Evolutionary conservation across 1,284 basidiomycete species (phyloP), one percentile per base, ranked within the genome.

Genomic region (Cryptococcus sp.): DNA sequence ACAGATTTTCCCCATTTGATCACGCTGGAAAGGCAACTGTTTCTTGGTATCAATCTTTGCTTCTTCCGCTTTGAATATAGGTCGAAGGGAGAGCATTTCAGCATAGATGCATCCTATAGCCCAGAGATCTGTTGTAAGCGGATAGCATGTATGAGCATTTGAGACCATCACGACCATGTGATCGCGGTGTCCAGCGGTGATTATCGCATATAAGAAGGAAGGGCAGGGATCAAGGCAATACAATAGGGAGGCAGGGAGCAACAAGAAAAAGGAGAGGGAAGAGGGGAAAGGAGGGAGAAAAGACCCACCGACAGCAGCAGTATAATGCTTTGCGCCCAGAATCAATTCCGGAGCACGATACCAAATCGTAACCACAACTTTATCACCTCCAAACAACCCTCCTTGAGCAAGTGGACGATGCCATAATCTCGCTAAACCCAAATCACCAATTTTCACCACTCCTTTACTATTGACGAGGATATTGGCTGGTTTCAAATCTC

Each of bases 281-380:
- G 44, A 45, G 11, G 19, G 23, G 36, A 39, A 19, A 14, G 7
- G 36, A 13, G 4, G 37, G 19, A 7, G 31, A 16, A 0, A n/a
- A n/a, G 4, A 76, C 72, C 71, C 62, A 73, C 79, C 79, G 41
- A 98, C 86, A 1, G 92, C 89, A 56, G 91, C 91, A 50, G 93
- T 93, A 73, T 98, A 98, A 73, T 98, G 94, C 56, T 92, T 88
- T 2, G 93, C 90, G 13, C 94, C 94, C 69, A 98, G 81, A 9
- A 98, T 81, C 2, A 98, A 82, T 72, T 98, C 94, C 0, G 94
- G 94, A 2, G 92, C 91, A 44, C 94, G 86, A 67, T 98, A 98
- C 94, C 94, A 98, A 63, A 98, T 98, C 0, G 96, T 98, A 2
- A 99, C 96, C 32, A 99, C 96, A 11, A 99, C 93, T 72, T 98